Evolutionary conservation across 805 yeast genomes (phyloP).

Genomic region (Phaffomyces thermotolerans): DNA sequence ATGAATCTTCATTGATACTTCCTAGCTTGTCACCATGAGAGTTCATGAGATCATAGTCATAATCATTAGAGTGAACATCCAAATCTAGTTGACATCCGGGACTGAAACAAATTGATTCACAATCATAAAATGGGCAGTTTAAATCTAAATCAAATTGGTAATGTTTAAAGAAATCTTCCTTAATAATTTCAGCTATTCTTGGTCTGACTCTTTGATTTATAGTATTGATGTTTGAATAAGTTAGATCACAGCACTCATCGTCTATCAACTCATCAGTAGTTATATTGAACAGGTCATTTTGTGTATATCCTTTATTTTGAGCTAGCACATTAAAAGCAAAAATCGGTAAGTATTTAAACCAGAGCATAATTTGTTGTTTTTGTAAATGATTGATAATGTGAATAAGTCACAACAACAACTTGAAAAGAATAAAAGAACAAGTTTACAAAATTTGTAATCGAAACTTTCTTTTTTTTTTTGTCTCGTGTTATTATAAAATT

Average conservation of each 20-base stretch:
- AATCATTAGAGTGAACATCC: constrained; percentile 23
- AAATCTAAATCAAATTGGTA: constrained; percentile 67
- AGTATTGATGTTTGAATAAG: constrained; percentile 41
- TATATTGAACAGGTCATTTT: constrained; percentile 11
- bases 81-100: constrained; percentile 24
- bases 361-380: neutral
- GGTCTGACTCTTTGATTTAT: constrained; percentile 50
- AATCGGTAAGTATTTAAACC: constrained; percentile 1
- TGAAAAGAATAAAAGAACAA: too few relatives aligned
- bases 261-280: constrained; percentile 14
- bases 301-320: neutral
- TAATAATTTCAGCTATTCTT: constrained; percentile 47
- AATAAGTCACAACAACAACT: too few relatives aligned
- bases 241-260: constrained; percentile 30
- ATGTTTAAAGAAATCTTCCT: constrained; percentile 78
- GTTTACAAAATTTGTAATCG: too few relatives aligned
- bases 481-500: constrained; percentile 2
- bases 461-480: neutral
- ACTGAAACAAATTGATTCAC: constrained; percentile 37
- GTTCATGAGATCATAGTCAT: constrained; percentile 18
- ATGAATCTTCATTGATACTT: constrained; percentile 27
- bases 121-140: constrained; percentile 77
- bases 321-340: constrained; percentile 4
- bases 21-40: constrained; percentile 40
- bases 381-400: too few relatives aligned